Percentiles rank a stretch among this genome's conserved stretches.
These are phyloP conservation scores for Phytophthora capsici DNA, from an alignment of 352 stramenopile genomes.

Conservation along the genomic window DNA sequence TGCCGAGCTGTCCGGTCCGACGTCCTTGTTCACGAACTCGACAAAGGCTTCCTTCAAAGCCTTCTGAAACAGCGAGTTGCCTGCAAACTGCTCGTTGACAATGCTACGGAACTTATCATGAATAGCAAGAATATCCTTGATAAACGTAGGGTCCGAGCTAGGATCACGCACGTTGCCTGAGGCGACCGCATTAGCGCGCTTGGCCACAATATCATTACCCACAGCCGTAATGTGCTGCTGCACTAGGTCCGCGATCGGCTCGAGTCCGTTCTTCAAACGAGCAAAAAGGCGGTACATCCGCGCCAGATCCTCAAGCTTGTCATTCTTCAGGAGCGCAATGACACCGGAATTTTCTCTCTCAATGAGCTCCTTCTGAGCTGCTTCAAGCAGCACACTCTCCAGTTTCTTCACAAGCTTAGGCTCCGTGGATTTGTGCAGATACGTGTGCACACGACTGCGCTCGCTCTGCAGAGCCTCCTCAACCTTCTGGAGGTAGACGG, in stretches of 20 bases:
- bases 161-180: conserved; percentile 95
- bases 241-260: conserved; percentile 97
- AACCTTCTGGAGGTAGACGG: conserved; percentile 98
- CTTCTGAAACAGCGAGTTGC: conserved; percentile 99
- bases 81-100: conserved; percentile 97
- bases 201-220: conserved; percentile 89
- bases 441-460: conserved; percentile 92
- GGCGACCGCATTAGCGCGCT: conserved; percentile 79
- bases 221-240: conserved; percentile 95
- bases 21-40: conserved; percentile 99
- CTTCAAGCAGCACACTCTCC: conserved; percentile 95
- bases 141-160: conserved; percentile 95
- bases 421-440: conserved; percentile 97
- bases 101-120: conserved; percentile 98
- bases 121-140: conserved; percentile 97
- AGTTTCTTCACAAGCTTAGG: conserved; percentile 94
- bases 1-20: conserved; percentile 96
- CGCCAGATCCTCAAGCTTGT: conserved; percentile 97
- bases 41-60: conserved; percentile 99
- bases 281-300: conserved; percentile 99
- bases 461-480: conserved; percentile 84
- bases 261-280: conserved; percentile 95
- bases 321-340: conserved; percentile 95
- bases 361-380: conserved; percentile 95
- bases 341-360: conserved; percentile 98